Evolutionary conservation across 2,329 filamentous ascomycete species (phyloP).

Genomic region (Madurella fahalii): DNA sequence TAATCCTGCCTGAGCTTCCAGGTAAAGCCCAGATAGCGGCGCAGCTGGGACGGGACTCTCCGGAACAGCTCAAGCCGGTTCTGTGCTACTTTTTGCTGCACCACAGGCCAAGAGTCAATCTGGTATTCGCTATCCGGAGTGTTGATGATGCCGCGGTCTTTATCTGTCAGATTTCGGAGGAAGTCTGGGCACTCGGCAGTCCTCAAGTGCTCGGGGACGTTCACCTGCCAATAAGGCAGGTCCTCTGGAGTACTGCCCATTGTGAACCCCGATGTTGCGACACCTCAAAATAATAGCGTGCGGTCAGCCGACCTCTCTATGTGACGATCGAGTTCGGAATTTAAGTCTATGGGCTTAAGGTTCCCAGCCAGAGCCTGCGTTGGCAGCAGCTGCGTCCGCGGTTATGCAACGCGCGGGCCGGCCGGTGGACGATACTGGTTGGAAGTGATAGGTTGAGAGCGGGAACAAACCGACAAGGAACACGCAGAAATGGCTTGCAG

Average conservation of each 20-base stretch:
- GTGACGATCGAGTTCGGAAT: background rate
- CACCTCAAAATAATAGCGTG: no score
- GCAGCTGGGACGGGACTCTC: conserved; percentile 69
- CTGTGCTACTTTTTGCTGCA: conserved; percentile 55
- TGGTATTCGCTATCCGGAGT: conserved; percentile 65
- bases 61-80: conserved; percentile 76
- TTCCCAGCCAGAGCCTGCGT: background rate
- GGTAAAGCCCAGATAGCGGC: conserved; percentile 71
- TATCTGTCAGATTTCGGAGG: conserved; percentile 58
- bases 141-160: conserved; percentile 66
- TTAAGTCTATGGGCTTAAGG: background rate
- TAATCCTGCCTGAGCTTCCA: conserved; percentile 60
- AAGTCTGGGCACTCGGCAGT: conserved; percentile 67
- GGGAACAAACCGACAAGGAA: no score
- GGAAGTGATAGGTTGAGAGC: no score
- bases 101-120: conserved; percentile 64
- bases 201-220: conserved; percentile 61
- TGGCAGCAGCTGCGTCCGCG: background rate
- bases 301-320: conserved; percentile 7
- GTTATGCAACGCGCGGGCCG: no score
- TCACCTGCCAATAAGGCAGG: conserved; percentile 76
- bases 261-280: background rate
- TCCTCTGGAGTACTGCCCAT: background rate
- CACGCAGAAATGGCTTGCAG: no score
- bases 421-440: no score